Conservation (phyloP, 1,284 basidiomycete species). For the Trichosporon sp. region DNA sequence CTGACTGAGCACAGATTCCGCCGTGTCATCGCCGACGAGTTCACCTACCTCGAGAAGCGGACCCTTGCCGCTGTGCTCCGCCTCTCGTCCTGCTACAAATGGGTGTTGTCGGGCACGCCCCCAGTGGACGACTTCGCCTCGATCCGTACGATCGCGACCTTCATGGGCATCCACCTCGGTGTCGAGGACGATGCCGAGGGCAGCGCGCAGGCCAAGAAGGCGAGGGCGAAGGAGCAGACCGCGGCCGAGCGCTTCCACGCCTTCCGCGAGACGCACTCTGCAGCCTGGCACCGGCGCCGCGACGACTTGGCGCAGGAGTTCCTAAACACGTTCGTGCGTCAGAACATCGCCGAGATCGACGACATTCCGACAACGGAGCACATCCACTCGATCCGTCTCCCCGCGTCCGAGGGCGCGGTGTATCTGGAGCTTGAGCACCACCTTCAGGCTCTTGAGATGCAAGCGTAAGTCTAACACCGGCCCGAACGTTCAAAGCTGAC, state of each 20-base stretch:
- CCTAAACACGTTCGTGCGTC: slow-evolving; percentile 75
- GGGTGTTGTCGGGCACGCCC: slow-evolving; percentile 95
- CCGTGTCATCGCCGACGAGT: slow-evolving; percentile 87
- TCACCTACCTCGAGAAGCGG: slow-evolving; percentile 83
- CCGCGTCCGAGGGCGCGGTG: slow-evolving; percentile 89
- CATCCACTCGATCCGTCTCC: slow-evolving; percentile 66
- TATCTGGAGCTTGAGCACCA: slow-evolving; percentile 96
- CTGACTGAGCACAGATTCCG: slow-evolving; percentile 55
- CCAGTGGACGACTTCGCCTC: slow-evolving; percentile 87
- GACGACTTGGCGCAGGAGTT: slow-evolving; percentile 79
- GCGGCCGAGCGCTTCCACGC: slow-evolving; percentile 91
- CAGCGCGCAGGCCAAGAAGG: slow-evolving; percentile 66
- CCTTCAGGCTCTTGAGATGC: slow-evolving; percentile 57
- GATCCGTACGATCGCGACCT: slow-evolving; percentile 71
- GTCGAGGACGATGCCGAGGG: slow-evolving; percentile 85
- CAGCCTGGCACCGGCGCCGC: slow-evolving; percentile 86
- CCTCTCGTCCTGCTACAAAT: slow-evolving; percentile 71
- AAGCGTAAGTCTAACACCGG: slow-evolving; percentile 32
- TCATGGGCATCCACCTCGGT: slow-evolving; percentile 80
- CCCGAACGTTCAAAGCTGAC: not conserved
- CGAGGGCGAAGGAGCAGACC: slow-evolving; percentile 75
- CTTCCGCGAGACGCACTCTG: slow-evolving; percentile 86
- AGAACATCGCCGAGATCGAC: slow-evolving; percentile 95
- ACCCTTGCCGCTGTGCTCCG: slow-evolving; percentile 72
- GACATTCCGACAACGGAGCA: slow-evolving; percentile 79